A percentile compares a stretch with the other conserved stretches of the same genome.
Conservation (phyloP, 805 yeast species). For the Hanseniaspora pseudoguilliermondii region DNA sequence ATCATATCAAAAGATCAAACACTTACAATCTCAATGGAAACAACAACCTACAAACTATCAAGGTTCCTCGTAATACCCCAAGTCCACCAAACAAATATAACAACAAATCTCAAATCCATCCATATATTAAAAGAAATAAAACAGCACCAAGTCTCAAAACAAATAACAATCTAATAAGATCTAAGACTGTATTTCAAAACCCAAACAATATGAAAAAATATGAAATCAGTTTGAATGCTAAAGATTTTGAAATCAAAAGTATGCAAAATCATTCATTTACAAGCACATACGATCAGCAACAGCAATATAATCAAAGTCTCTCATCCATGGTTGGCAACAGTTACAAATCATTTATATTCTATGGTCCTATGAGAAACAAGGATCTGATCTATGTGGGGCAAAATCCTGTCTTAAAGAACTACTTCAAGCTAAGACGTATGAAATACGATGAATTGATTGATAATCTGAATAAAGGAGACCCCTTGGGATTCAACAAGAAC, state of each 20-base stretch:
- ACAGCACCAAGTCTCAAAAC: not conserved
- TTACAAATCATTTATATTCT: not conserved
- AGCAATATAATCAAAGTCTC: not conserved
- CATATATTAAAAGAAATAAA: not conserved
- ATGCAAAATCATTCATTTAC: not conserved
- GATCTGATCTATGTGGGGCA: conserved; percentile 2
- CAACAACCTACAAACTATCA: not conserved
- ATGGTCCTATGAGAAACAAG: not conserved
- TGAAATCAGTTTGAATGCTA: not conserved
- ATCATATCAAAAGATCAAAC: not conserved
- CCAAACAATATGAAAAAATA: conserved; percentile 2
- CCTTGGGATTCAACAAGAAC: not conserved
- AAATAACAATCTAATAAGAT: not conserved
- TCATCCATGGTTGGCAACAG: not conserved
- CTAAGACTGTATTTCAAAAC: not conserved
- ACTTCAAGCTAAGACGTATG: conserved; percentile 2
- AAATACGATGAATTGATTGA: conserved; percentile 5
- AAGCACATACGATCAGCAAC: conserved; percentile 1
- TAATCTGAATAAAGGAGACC: not conserved
- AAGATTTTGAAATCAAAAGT: not conserved
- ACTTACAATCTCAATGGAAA: not conserved
- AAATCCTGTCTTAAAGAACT: conserved; percentile 8
- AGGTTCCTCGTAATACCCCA: too few relatives aligned
- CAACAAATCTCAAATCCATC: not conserved
- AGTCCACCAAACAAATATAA: not conserved